These are phyloP conservation scores for Quercus tomentella DNA, from an alignment of 331 rosid genomes.

Conservation along the genomic window DNA sequence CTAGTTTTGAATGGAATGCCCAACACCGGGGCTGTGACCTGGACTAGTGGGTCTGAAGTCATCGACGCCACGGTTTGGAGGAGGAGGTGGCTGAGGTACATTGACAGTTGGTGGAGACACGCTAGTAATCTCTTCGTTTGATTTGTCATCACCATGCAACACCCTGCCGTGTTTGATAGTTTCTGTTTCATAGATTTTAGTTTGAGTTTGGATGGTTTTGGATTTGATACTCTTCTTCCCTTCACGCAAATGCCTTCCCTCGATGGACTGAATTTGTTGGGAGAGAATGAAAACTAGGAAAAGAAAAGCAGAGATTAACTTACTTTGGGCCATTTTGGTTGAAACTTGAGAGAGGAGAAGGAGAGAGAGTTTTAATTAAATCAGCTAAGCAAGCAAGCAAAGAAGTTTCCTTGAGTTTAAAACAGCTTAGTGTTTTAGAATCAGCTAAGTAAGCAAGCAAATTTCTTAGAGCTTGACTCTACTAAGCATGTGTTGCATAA, in stretches of 20 bases:
- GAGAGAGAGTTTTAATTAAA: no score
- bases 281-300: no score
- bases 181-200: not conserved
- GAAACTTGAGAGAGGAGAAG: no score
- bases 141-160: not conserved
- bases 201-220: constrained; percentile 1
- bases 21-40: constrained; percentile 46
- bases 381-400: no score
- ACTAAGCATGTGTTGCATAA: no score
- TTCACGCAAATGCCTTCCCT: constrained; percentile 22
- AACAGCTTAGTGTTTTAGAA: no score
- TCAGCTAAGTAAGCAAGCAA: no score
- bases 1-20: constrained; percentile 35
- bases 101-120: not conserved
- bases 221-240: not conserved
- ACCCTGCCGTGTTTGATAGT: not conserved
- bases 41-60: constrained; percentile 44
- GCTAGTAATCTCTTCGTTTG: not conserved
- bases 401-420: no score
- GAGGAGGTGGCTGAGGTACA: constrained; percentile 22
- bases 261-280: not conserved
- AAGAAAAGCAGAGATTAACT: no score
- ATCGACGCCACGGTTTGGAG: constrained; percentile 3
- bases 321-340: no score
- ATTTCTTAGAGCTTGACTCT: no score